Evolutionary conservation across 768 basidiomycete genomes (phyloP), one percentile per base, ranked within the genome.

Genomic region (Tylopilus subfusipes): DNA sequence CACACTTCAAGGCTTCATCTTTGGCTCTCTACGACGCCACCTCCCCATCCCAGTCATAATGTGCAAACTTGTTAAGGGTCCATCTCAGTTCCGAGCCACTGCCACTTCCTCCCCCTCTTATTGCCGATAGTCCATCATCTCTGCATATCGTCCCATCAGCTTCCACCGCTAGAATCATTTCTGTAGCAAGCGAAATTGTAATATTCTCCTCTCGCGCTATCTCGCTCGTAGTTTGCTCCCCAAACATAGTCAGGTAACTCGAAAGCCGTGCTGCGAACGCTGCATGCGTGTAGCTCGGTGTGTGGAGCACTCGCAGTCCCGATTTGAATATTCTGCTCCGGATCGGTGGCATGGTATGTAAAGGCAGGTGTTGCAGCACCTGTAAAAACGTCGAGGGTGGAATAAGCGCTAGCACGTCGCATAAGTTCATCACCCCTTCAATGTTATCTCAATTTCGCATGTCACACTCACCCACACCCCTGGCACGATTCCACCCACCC

Each of bases 401-500:
- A 40, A 98, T 83, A 34, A 99, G 81, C 5, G 95, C 95, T 94
- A 53, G 19, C n/a, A 36, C 18, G 29, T 42, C 9, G 25, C 42
- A 38, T 36, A 18, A 49, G 46, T 29, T 25, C n/a, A 44, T 51
- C 42, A 21, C 5, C 47, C 34, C 27, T 24, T 50, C 25, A 12
- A 36, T 36, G 31, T 45, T 29, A 25, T 48, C 29, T 38, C 42
- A 49, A 21, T 42, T 24, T 54, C 24, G 38, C 19, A 24, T 29
- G 21, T 25, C 16, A 38, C 19, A 51, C 60, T 68, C 68, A 92
- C 93, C 88, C 50, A 96, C 88, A 46, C 94, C 94, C 60, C 94
- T 75, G 7, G 92, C 93, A 54, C 94, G 84, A 66, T 95, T 96
- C 94, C 94, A 97, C 2, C 88, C 84, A 25, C 91, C 91, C 94